Percentiles rank a stretch among this genome's conserved stretches.
Evolutionary conservation across 345 rosid species (phyloP).

Genomic region (Citrus mangshanensis): DNA sequence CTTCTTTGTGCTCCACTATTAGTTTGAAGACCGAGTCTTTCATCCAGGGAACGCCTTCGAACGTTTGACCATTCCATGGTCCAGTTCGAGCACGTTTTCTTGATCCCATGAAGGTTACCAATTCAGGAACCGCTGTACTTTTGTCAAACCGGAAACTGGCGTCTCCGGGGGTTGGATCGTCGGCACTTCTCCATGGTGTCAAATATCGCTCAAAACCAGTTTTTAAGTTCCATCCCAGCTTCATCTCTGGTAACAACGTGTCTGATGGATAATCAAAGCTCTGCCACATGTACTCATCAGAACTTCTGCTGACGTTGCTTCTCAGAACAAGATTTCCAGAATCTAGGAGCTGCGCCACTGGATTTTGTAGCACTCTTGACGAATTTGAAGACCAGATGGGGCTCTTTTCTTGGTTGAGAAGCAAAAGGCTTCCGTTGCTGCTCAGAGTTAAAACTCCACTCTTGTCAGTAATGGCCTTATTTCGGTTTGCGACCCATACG

Average conservation of each 20-base stretch:
- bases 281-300: not conserved
- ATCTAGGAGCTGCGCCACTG: not conserved
- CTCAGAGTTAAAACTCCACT: not conserved
- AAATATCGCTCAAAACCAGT: not conserved
- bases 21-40: not conserved
- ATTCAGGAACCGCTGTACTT: not conserved
- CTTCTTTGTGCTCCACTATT: not conserved
- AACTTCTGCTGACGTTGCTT: not conserved
- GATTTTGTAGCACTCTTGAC: not conserved
- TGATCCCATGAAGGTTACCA: not conserved
- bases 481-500: not conserved
- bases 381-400: not conserved
- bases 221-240: not conserved
- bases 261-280: not conserved
- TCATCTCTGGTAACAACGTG: not conserved
- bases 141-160: not conserved
- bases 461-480: not conserved
- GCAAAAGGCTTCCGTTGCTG: not conserved
- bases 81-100: not conserved
- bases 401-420: not conserved
- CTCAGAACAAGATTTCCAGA: not conserved
- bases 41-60: not conserved
- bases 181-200: not conserved
- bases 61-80: not conserved
- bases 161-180: not conserved